Conservation (phyloP, 2,329 filamentous ascomycete genomes). For the Ambrosiella cleistominuta region DNA sequence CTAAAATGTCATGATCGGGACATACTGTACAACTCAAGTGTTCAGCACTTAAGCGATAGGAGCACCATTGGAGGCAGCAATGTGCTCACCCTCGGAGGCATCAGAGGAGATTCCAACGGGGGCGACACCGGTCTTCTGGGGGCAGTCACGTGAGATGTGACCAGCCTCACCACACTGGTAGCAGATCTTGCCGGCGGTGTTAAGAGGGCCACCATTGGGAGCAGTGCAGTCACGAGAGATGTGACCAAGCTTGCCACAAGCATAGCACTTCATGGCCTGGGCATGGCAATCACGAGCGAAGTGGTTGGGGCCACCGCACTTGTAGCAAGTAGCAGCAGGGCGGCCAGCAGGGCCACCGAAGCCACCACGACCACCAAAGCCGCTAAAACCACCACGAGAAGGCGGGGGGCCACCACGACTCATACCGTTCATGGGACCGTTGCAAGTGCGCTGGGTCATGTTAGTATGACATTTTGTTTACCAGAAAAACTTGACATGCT, state of each 20-base stretch:
- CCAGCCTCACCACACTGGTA: slow-evolving; percentile 93
- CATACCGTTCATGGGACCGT: slow-evolving; percentile 47
- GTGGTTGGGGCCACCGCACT: slow-evolving; percentile 80
- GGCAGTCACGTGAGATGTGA: slow-evolving; percentile 91
- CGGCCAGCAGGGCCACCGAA: slow-evolving; percentile 49
- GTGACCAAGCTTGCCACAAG: slow-evolving; percentile 86
- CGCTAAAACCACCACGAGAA: slow-evolving; percentile 51
- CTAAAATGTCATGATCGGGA: no score
- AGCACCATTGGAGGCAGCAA: slow-evolving; percentile 11
- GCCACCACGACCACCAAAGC: slow-evolving; percentile 48
- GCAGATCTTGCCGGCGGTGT: slow-evolving; percentile 95
- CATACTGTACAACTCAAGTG: background rate
- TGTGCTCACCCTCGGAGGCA: background rate
- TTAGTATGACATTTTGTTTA: background rate
- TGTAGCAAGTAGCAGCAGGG: slow-evolving; percentile 49
- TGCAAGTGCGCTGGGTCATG: slow-evolving; percentile 53
- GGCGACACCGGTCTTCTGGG: slow-evolving; percentile 40
- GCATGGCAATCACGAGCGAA: slow-evolving; percentile 97
- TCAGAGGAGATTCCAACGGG: background rate
- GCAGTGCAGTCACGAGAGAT: slow-evolving; percentile 90
- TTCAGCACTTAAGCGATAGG: slow-evolving; percentile 21
- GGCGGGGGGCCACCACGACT: slow-evolving; percentile 46
- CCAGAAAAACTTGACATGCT: background rate
- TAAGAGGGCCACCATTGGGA: slow-evolving; percentile 86
- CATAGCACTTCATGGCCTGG: slow-evolving; percentile 96